Evolutionary conservation across 768 basidiomycete species (phyloP).

Genomic region (Hericium rajendrae): DNA sequence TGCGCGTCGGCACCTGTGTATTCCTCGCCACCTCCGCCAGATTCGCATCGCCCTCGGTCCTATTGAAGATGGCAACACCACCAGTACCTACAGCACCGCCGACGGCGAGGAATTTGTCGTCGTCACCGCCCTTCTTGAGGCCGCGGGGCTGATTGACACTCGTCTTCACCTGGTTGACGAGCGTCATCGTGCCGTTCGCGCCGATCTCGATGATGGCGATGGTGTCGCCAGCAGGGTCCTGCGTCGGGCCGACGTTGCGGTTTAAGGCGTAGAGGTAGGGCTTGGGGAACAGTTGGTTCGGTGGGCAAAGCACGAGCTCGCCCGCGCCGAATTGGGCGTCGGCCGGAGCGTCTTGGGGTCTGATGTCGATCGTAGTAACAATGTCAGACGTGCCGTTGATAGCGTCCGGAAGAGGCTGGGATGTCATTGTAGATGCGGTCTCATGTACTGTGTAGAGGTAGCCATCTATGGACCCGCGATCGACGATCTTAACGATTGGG

Average conservation of each 20-base stretch:
- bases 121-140: constrained; percentile 45
- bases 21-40: constrained; percentile 46
- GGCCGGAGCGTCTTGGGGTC: constrained; percentile 32
- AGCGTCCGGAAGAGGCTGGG: constrained; percentile 43
- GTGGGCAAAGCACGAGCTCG: constrained; percentile 52
- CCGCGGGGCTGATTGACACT: constrained; percentile 56
- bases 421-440: constrained; percentile 43
- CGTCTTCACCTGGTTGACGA: constrained; percentile 49
- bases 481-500: too few relatives aligned
- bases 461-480: constrained; percentile 25
- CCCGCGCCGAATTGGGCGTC: constrained; percentile 38
- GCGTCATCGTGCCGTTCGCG: constrained; percentile 26
- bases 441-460: constrained; percentile 48
- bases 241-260: constrained; percentile 40
- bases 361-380: constrained; percentile 39
- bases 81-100: constrained; percentile 41
- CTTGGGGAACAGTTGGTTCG: constrained; percentile 34
- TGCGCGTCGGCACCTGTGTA: constrained; percentile 38
- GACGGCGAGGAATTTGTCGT: constrained; percentile 46
- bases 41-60: constrained; percentile 44
- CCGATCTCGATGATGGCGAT: constrained; percentile 49
- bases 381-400: constrained; percentile 43
- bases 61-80: constrained; percentile 46
- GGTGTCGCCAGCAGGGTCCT: constrained; percentile 47
- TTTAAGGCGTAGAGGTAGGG: constrained; percentile 64